phyloP scores from a whole-genome alignment of 805 yeast genomes.

The Novakomyces olei region DNA sequence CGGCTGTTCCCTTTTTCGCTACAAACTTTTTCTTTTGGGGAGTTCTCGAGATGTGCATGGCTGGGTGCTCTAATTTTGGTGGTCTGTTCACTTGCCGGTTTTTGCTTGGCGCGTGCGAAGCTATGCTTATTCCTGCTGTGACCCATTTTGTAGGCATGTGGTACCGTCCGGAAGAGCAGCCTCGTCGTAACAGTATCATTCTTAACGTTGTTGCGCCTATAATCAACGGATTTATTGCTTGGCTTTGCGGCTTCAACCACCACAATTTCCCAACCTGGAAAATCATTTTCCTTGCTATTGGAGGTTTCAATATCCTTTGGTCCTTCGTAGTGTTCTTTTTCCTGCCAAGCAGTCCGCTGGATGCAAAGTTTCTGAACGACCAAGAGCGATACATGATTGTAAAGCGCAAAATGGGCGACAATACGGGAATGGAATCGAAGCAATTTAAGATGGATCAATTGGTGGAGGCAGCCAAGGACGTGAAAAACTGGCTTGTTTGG shows the following conservation, averaged over 20 bases:
- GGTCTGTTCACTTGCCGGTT: slow-evolving; percentile 22
- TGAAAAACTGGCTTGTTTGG: slow-evolving; percentile 27
- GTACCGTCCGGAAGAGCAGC: slow-evolving; percentile 26
- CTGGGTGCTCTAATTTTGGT: slow-evolving; percentile 19
- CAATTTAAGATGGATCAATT: slow-evolving; percentile 33
- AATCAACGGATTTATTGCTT: slow-evolving; percentile 22
- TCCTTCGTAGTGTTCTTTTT: slow-evolving; percentile 27
- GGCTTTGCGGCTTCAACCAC: slow-evolving; percentile 21
- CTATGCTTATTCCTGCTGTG: slow-evolving; percentile 30
- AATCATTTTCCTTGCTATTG: slow-evolving; percentile 34
- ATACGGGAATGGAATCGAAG: slow-evolving; percentile 34
- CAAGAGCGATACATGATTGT: slow-evolving; percentile 27
- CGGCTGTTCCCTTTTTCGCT: slow-evolving; percentile 14
- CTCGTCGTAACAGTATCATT: slow-evolving; percentile 21
- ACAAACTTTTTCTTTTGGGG: slow-evolving; percentile 24
- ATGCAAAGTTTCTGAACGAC: slow-evolving; percentile 13
- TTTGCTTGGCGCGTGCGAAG: slow-evolving; percentile 25
- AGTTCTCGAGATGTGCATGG: slow-evolving; percentile 16
- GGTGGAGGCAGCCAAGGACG: slow-evolving; percentile 27
- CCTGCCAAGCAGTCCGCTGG: slow-evolving; percentile 33
- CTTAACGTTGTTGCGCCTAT: slow-evolving; percentile 32
- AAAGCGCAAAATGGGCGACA: slow-evolving; percentile 29
- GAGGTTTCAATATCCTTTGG: slow-evolving; percentile 30
- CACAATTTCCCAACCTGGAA: slow-evolving; percentile 24
- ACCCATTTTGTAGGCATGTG: slow-evolving; percentile 37